Evolutionary conservation across 1,284 basidiomycete genomes (phyloP).

Genomic region (Polyporus tsugae): DNA sequence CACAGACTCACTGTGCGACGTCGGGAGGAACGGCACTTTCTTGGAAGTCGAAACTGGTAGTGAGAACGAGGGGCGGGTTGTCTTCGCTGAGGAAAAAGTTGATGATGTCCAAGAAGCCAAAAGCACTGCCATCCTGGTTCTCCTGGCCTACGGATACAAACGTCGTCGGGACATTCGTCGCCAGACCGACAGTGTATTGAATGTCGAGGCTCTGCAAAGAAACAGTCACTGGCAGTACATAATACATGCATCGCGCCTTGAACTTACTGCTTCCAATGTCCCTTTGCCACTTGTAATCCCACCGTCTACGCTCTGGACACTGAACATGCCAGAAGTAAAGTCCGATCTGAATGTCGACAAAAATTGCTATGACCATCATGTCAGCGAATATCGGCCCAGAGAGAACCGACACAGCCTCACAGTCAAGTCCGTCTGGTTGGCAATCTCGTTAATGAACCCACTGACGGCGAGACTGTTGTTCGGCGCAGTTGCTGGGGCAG

Average conservation of each 20-base stretch:
- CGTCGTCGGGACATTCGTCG: conserved; percentile 49
- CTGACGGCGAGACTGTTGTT: conserved; percentile 60
- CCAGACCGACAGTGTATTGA: conserved; percentile 69
- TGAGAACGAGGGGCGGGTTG: conserved; percentile 43
- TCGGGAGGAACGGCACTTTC: conserved; percentile 39
- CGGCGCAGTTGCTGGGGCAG: conserved; percentile 50
- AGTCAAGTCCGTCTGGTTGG: conserved; percentile 54
- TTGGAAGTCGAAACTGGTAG: conserved; percentile 60
- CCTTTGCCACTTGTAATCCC: neutral
- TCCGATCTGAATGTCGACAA: conserved; percentile 50
- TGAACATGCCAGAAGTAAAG: neutral
- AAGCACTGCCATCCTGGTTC: conserved; percentile 26
- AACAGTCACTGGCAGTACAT: conserved; percentile 53
- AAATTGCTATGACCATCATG: neutral
- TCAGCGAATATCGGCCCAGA: neutral
- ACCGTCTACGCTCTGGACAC: neutral
- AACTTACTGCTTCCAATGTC: conserved; percentile 36
- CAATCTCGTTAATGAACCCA: conserved; percentile 59
- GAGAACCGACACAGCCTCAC: conserved; percentile 40
- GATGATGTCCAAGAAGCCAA: conserved; percentile 39
- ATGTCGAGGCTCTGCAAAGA: conserved; percentile 56
- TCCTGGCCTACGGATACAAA: conserved; percentile 28
- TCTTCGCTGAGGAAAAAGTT: conserved; percentile 40
- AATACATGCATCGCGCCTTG: neutral
- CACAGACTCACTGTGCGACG: conserved; percentile 29